Evolutionary conservation across 768 basidiomycete genomes (phyloP), one percentile per base, ranked within the genome.

Genomic region (Tephrocybe sp.): DNA sequence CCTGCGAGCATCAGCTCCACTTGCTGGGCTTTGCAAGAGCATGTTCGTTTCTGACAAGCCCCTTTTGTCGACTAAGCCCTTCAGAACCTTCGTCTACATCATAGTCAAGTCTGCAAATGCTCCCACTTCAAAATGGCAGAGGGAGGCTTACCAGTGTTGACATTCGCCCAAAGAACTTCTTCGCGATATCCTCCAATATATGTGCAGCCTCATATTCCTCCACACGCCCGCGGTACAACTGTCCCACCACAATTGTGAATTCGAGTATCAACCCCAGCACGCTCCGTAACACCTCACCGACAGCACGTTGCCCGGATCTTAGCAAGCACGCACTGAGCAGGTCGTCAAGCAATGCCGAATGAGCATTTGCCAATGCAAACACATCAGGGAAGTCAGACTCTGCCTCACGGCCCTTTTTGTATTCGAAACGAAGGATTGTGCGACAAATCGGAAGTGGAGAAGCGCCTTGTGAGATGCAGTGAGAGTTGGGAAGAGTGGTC

Each of bases 301-400:
- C 81, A 6, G 75, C 73, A 56, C 78, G 74, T 65, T 93, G 90
- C 2, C 77, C 75, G 0, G 86, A 84, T 36, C 87, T 73, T 41
- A 93, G 65, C 21, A 92, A 71, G 62, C 90, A 92, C 12, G 88
- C 85, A 49, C 77, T 84, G 37, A 93, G 77, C 11, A 93, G 83
- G 51, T 87, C 79, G 59, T 93, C 86, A 60, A 94, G 65, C 37
- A 90, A 65, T 3, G 64, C 65, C 0, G 87, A 88, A 65, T 94
- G 92, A 20, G 76, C 73, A 7, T 77, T 74, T 0, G 86, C 78
- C 15, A 93, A 75, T 26, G 83, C 75, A 61, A 93, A 93, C 5
- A 91, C 83, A 54, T 92, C 89, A n/a, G 77, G 70, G 57, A 87
- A 87, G 3, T n/a, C 21, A 25, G 32, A 6, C 24, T 38, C 25